Evolutionary conservation across 495 filamentous ascomycete species (phyloP).

Genomic region (Poronia punctata): DNA sequence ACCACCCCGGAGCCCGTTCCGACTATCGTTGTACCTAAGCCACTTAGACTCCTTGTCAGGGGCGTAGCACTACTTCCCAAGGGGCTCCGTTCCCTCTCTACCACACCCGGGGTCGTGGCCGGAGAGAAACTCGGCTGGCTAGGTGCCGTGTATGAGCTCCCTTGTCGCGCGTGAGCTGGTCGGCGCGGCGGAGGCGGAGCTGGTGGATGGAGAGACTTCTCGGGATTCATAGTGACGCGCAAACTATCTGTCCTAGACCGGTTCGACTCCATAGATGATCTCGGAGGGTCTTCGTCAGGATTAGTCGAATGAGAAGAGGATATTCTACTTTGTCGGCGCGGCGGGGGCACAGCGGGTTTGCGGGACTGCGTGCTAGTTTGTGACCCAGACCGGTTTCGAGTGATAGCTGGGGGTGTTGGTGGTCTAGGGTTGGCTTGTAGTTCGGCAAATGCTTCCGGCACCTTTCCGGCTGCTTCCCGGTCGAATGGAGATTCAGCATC

Average conservation of each 20-base stretch:
- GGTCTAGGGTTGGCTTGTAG: constrained; percentile 20
- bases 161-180: constrained; percentile 27
- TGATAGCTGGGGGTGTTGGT: constrained; percentile 23
- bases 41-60: constrained; percentile 4
- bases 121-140: constrained; percentile 12
- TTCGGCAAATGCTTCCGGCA: constrained; percentile 29
- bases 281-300: constrained; percentile 27
- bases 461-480: constrained; percentile 38
- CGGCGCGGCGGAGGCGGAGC: constrained; percentile 40
- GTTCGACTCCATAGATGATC: constrained; percentile 38
- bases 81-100: constrained; percentile 15
- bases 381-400: constrained; percentile 25
- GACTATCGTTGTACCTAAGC: constrained; percentile 9
- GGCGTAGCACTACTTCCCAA: constrained; percentile 4
- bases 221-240: constrained; percentile 18
- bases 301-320: constrained; percentile 19
- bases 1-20: no score
- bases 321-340: constrained; percentile 37
- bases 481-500: constrained; percentile 36
- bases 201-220: constrained; percentile 21
- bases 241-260: constrained; percentile 36
- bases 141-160: constrained; percentile 15
- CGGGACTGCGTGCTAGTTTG: constrained; percentile 22
- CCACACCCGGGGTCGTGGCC: not conserved
- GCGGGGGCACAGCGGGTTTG: constrained; percentile 43